phyloP scores from a whole-genome alignment of 352 stramenopile genomes.

The Globisporangium uncinulatum region DNA sequence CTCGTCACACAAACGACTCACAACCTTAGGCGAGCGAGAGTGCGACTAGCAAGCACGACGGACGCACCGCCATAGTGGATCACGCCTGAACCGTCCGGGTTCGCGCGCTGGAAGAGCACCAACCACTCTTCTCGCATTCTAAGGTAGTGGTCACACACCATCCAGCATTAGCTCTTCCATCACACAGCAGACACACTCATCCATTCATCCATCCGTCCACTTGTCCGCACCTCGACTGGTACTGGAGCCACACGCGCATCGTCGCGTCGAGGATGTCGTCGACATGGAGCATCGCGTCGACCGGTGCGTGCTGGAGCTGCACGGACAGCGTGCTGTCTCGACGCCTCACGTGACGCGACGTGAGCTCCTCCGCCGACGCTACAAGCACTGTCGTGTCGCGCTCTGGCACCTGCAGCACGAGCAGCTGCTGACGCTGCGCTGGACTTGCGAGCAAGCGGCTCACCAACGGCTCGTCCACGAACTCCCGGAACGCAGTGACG shows the following conservation, averaged over 20 bases:
- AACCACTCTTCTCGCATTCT: conserved; percentile 59
- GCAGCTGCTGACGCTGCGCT: conserved; percentile 39
- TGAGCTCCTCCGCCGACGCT: neutral
- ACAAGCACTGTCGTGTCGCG: neutral
- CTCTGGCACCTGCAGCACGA: conserved; percentile 19
- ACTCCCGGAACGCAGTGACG: conserved; percentile 26
- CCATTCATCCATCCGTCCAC: too few relatives aligned
- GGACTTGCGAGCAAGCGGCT: conserved; percentile 37
- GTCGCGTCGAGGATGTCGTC: conserved; percentile 66
- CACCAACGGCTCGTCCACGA: conserved; percentile 43
- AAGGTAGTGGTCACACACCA: neutral
- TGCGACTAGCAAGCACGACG: neutral
- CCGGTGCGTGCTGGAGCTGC: conserved; percentile 8
- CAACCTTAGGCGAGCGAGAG: neutral
- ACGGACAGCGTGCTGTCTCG: conserved; percentile 5
- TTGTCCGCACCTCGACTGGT: conserved; percentile 38
- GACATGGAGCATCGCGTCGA: conserved; percentile 34
- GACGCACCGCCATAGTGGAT: conserved; percentile 48
- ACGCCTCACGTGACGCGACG: neutral
- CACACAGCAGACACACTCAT: neutral
- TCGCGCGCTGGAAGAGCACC: conserved; percentile 52
- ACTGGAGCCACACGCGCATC: conserved; percentile 69
- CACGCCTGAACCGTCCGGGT: conserved; percentile 55
- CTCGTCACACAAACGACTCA: neutral
- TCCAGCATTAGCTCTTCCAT: too few relatives aligned